Evolutionary conservation across 352 stramenopile genomes (phyloP).

Genomic region (Globisporangium parvum): DNA sequence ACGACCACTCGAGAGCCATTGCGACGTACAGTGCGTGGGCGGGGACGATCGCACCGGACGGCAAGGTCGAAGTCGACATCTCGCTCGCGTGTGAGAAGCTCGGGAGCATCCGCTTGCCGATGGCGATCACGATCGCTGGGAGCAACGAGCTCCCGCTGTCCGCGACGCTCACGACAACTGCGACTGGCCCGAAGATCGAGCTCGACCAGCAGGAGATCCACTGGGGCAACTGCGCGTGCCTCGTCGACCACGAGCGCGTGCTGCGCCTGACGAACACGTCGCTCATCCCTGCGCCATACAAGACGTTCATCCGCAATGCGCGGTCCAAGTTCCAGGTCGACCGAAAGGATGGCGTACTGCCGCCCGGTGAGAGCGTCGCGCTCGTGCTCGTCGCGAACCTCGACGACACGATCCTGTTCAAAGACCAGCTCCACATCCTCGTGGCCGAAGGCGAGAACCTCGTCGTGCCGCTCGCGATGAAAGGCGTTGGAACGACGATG

Average conservation of each 20-base stretch:
- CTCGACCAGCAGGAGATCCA: constrained; percentile 78
- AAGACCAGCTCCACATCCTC: constrained; percentile 92
- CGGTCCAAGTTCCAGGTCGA: constrained; percentile 91
- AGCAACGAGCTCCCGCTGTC: constrained; percentile 87
- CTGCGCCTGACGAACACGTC: constrained; percentile 87
- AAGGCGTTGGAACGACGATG: constrained; percentile 93
- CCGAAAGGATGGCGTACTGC: constrained; percentile 80
- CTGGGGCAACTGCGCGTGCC: constrained; percentile 89
- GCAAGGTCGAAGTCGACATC: constrained; percentile 66
- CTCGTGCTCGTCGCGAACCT: constrained; percentile 86
- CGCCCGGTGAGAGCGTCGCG: constrained; percentile 65
- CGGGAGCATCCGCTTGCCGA: constrained; percentile 86
- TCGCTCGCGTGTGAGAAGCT: constrained; percentile 88
- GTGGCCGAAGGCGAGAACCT: constrained; percentile 89
- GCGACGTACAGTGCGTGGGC: constrained; percentile 59
- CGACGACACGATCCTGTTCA: constrained; percentile 91
- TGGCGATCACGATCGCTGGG: constrained; percentile 81
- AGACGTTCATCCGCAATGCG: constrained; percentile 91
- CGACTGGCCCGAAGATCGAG: constrained; percentile 82
- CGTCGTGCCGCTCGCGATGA: constrained; percentile 83
- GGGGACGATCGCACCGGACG: constrained; percentile 59
- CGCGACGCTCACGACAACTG: constrained; percentile 77
- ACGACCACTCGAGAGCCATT: constrained; percentile 81
- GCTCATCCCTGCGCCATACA: constrained; percentile 88
- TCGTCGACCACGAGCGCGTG: constrained; percentile 68